A percentile compares a stretch with the other conserved stretches of the same genome.
phyloP scores from a whole-genome alignment of 768 basidiomycete genomes.

The Chalciporus sphaerocephalus region DNA sequence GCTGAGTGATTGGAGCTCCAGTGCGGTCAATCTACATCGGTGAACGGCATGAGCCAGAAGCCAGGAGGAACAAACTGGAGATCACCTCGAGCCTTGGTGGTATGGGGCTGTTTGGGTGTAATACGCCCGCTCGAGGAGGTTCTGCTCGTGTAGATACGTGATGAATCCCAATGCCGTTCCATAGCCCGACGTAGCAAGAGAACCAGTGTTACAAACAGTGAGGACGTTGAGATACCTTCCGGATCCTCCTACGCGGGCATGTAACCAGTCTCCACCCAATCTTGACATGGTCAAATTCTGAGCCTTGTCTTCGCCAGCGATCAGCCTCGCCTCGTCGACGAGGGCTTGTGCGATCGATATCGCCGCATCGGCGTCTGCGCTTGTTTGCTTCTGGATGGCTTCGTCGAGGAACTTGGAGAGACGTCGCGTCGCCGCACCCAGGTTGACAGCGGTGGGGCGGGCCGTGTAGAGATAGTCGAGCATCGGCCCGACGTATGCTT shows the following conservation, averaged over 20 bases:
- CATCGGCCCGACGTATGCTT: constrained; percentile 50
- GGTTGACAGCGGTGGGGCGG: constrained; percentile 95
- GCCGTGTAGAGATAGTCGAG: constrained; percentile 77
- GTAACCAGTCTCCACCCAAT: constrained; percentile 83
- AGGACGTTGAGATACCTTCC: constrained; percentile 66
- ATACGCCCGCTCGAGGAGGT: constrained; percentile 76
- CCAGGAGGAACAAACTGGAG: not conserved
- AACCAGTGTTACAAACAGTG: constrained; percentile 98
- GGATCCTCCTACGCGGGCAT: constrained; percentile 36
- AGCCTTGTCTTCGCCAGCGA: constrained; percentile 86
- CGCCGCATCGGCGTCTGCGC: constrained; percentile 34
- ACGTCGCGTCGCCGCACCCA: constrained; percentile 78
- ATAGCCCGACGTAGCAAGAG: constrained; percentile 92
- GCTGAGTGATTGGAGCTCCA: constrained; percentile 80
- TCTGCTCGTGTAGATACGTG: constrained; percentile 78
- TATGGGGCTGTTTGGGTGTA: constrained; percentile 95
- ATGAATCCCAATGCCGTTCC: constrained; percentile 94
- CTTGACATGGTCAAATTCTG: constrained; percentile 83
- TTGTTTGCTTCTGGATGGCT: constrained; percentile 9
- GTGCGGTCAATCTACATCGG: constrained; percentile 67
- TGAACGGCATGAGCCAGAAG: not conserved
- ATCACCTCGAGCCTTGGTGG: constrained; percentile 81
- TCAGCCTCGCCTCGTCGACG: constrained; percentile 61
- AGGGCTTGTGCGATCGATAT: constrained; percentile 53
- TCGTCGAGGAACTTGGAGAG: constrained; percentile 47